Base-by-base conservation (phyloP, 345 rosid genomes). In the Sonneratia caseolaris region DNA sequence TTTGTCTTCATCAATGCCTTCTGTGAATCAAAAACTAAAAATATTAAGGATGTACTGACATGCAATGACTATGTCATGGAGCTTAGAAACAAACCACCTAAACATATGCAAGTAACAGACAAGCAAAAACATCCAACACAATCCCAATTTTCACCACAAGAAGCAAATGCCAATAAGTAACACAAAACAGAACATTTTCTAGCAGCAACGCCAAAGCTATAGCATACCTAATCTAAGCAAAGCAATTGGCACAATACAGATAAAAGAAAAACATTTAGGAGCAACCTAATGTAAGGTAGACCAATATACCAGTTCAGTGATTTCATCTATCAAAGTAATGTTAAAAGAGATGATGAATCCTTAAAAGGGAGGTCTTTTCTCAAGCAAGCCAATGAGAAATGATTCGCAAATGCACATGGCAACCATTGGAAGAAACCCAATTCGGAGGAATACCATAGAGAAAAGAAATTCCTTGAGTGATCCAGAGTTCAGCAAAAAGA, bases 401-500 rank as follows among this genome's bases (percentile, higher is more conserved):
- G 66, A 32, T 15, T 62, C 37, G 38, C 19, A 62, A 12, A 32
- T 35, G 66, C 27, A 13, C 18, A 10, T 3, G 66, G 37, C 7
- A 11, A 62, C 38, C 66, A 35, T 27, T 4, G 38, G 66, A 27
- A 35, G 66, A 21, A 62, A 62, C 66, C 66, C 66, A 68, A 68
- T 11, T 45, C 35, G 8, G 55, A 68, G 15, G 35, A 42, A 42
- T 45, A 9, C 36, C 32, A 7, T 10, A 19, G 32, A 68, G 37
- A 42, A 45, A 40, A 68, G 55, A 45, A 43, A 68, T 45, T 10
- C 49, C 55, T 42, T 42, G 70, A 43, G 36, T 68, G 24, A 66
- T 43, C 38, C 66, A 62, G 57, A 49, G 61, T 75, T 69, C 65
- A 21, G 70, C 66, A 51, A 43, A 16, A 24, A 68, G 81, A 36